A percentile compares a stretch with the other conserved stretches of the same genome.
phyloP scores from a whole-genome alignment of 2,329 filamentous ascomycete genomes.

The Xylariaceae sp. region DNA sequence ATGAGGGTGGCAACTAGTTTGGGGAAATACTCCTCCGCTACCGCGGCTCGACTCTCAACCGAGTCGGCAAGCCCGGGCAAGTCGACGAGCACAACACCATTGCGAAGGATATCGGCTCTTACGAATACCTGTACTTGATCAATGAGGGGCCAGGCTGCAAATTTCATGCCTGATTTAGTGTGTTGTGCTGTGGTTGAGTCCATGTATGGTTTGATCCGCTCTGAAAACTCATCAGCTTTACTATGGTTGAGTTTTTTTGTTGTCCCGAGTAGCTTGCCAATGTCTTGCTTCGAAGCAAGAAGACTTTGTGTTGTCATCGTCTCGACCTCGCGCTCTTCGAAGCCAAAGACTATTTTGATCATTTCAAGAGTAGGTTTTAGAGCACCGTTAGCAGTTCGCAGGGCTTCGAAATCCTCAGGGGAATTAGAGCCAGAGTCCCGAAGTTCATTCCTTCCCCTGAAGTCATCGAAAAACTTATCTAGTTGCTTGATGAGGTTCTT shows the following conservation, averaged over 20 bases:
- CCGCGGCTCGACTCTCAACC: conserved; percentile 26
- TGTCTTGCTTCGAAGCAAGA: conserved; percentile 14
- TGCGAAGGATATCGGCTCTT: conserved; percentile 48
- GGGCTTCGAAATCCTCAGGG: conserved; percentile 16
- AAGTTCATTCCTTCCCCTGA: conserved; percentile 3
- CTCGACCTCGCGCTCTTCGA: conserved; percentile 11
- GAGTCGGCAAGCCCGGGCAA: conserved; percentile 55
- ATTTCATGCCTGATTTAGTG: conserved; percentile 14
- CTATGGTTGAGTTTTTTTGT: conserved; percentile 10
- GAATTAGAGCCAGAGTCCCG: neutral
- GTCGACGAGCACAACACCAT: conserved; percentile 55
- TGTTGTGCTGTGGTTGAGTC: conserved; percentile 24
- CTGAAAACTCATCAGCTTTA: conserved; percentile 7
- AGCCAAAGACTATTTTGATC: conserved; percentile 28
- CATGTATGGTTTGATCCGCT: conserved; percentile 32
- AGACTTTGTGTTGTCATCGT: conserved; percentile 12
- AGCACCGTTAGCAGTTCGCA: conserved; percentile 1
- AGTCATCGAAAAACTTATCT: conserved; percentile 18
- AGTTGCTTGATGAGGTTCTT: conserved; percentile 21
- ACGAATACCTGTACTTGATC: conserved; percentile 45
- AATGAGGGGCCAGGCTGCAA: conserved; percentile 43
- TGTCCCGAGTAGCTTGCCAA: conserved; percentile 2
- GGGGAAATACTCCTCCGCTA: conserved; percentile 26
- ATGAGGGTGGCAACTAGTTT: conserved; percentile 34
- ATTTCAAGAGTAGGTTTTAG: conserved; percentile 22